Evolutionary conservation across 352 stramenopile species (phyloP), one percentile per base, ranked within the genome.

Genomic region (Phytophthora cactorum): DNA sequence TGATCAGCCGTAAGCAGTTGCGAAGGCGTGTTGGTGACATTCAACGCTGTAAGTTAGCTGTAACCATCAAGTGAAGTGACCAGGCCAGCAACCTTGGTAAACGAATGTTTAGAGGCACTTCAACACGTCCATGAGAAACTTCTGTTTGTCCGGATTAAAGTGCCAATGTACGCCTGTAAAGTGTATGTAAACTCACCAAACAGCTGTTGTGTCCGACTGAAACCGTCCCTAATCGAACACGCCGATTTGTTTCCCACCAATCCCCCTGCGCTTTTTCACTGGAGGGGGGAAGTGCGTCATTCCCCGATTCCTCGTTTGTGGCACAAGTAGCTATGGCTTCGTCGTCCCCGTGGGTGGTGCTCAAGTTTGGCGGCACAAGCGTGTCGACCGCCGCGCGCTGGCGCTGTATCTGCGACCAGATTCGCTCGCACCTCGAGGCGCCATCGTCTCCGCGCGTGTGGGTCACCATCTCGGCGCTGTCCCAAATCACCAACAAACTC

Each of bases 361-460:
- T 95, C 71, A 97, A 97, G 72, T 97, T 97, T 52, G 90, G 90
- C 52, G 90, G 90, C 72, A 97, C 90, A 39, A 96, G 88, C 63
- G 90, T 97, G 52, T 94, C 88, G 10, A 95, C 86, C 5, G 78
- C 79, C 11, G 74, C 75, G 58, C 86, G 86, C 53, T 97, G 89
- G 88, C 80, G 70, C 34, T 85, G 81, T 66, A 96, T 97, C 58
- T 93, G 85, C 63, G 66, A 82, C 28, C 87, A 92, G 59, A 82
- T 94, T 56, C 67, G 77, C 66, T 47, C 71, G 46, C 82, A 96
- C 31, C 72, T 93, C 25, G 62, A 74, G 38, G 64, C 75, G 2
- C 49, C 64, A 3, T 63, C 65, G 5, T 62, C 79, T 12, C 75
- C 78, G 52, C 71, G 70, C 58, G 88, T 97, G 29, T 97, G 90